These are phyloP conservation scores for Lasiodiplodia gonubiensis DNA, from an alignment of 2,329 filamentous ascomycete genomes.

Conservation along the genomic window DNA sequence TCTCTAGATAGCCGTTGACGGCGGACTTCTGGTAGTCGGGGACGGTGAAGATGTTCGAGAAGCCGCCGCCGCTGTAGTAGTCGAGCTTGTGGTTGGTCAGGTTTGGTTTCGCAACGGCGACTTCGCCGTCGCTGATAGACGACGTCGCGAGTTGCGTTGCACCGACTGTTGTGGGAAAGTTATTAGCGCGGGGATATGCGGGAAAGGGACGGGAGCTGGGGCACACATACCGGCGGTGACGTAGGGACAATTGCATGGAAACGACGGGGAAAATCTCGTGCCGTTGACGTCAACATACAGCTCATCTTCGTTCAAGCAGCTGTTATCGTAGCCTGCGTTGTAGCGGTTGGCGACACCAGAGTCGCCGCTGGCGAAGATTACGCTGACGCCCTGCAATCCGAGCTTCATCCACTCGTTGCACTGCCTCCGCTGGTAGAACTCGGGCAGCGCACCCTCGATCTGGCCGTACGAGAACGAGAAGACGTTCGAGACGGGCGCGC, in stretches of 20 bases:
- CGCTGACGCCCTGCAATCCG: slow-evolving; percentile 56
- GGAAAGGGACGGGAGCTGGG: background rate
- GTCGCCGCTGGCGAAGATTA: slow-evolving; percentile 57
- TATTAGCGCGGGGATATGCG: background rate
- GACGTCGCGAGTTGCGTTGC: background rate
- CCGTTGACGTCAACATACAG: slow-evolving; percentile 64
- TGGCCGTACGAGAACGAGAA: slow-evolving; percentile 64
- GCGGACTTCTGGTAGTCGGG: slow-evolving; percentile 46
- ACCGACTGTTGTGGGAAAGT: background rate
- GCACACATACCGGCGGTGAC: slow-evolving; percentile 55
- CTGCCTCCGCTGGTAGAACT: slow-evolving; percentile 59
- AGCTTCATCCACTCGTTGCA: slow-evolving; percentile 44
- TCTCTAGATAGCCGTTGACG: slow-evolving; percentile 43
- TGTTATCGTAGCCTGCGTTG: slow-evolving; percentile 14
- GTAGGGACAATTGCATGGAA: slow-evolving; percentile 71
- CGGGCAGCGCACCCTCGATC: slow-evolving; percentile 59
- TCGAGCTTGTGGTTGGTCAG: slow-evolving; percentile 14
- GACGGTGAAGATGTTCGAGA: slow-evolving; percentile 42
- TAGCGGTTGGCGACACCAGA: slow-evolving; percentile 38
- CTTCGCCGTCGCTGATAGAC: slow-evolving; percentile 31
- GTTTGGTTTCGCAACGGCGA: slow-evolving; percentile 30
- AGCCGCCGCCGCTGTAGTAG: slow-evolving; percentile 45
- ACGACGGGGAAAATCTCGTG: slow-evolving; percentile 64
- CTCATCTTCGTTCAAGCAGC: slow-evolving; percentile 5
- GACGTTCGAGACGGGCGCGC: slow-evolving; percentile 62